Percentiles rank a stretch among this genome's conserved stretches.
phyloP scores from a whole-genome alignment of 192 early-diverging fungal species.

The Umbelopsis sp. region DNA sequence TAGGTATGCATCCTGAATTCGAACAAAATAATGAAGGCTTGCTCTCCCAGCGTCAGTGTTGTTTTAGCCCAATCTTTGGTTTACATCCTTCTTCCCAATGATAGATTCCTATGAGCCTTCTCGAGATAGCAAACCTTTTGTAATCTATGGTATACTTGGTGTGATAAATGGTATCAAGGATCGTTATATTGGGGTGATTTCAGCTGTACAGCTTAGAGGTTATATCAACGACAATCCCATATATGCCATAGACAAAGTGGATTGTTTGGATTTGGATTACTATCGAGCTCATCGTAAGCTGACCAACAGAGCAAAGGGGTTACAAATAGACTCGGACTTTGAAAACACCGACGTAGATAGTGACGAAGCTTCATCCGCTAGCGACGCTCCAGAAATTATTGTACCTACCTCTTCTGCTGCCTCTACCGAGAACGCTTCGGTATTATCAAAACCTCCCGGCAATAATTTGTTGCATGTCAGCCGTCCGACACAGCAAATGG shows the following conservation, averaged over 20 bases:
- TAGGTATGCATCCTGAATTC: slow-evolving; percentile 1
- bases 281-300: slow-evolving; percentile 27
- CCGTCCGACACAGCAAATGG: not conserved
- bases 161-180: slow-evolving; percentile 31
- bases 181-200: slow-evolving; percentile 42
- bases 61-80: not conserved
- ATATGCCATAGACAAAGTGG: slow-evolving; percentile 43
- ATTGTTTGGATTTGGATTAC: slow-evolving; percentile 40
- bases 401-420: not conserved
- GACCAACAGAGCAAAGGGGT: slow-evolving; percentile 26
- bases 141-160: slow-evolving; percentile 35
- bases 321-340: not conserved
- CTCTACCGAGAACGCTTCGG: not conserved
- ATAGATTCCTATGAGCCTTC: slow-evolving; percentile 27
- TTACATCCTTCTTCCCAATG: not conserved
- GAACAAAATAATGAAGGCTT: not conserved
- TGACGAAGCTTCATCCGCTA: not conserved
- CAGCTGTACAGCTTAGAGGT: slow-evolving; percentile 39
- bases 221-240: slow-evolving; percentile 43
- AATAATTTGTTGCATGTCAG: not conserved
- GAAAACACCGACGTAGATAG: slow-evolving; percentile 6
- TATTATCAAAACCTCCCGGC: not conserved
- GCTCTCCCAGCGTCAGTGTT: not conserved
- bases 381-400: too few relatives aligned
- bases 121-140: slow-evolving; percentile 17